Conservation (phyloP, 2,329 filamentous ascomycete genomes). For the Huntiella savannae region DNA sequence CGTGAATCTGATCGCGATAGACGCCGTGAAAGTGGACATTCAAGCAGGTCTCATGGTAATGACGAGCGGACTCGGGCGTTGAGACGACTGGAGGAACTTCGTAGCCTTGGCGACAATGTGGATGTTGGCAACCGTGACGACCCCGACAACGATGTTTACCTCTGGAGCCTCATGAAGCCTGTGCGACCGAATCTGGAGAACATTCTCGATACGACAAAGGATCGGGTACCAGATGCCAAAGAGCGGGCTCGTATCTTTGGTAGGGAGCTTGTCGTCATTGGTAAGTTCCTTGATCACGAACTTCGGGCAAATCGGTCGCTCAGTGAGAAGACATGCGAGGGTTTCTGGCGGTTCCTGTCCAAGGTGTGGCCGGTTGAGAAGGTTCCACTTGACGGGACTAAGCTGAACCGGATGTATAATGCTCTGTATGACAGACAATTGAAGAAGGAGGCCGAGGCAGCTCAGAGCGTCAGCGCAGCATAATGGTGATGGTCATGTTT, state of each 20-base stretch:
- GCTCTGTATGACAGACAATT: conserved; percentile 20
- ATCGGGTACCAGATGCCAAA: conserved; percentile 42
- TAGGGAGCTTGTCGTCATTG: conserved; percentile 39
- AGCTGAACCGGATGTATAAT: conserved; percentile 27
- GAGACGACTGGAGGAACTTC: conserved; percentile 24
- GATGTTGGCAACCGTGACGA: conserved; percentile 24
- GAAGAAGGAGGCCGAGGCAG: conserved; percentile 11
- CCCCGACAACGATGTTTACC: conserved; percentile 26
- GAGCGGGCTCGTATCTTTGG: conserved; percentile 43
- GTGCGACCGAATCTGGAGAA: conserved; percentile 40
- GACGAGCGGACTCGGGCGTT: conserved; percentile 25
- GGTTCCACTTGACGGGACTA: conserved; percentile 20
- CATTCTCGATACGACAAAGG: conserved; percentile 41
- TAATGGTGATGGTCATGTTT: not conserved
- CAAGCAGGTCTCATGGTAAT: conserved; percentile 15
- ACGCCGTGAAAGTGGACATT: conserved; percentile 26
- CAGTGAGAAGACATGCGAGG: conserved; percentile 26
- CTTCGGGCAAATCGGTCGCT: conserved; percentile 22
- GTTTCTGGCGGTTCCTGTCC: conserved; percentile 30
- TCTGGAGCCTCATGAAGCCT: conserved; percentile 34
- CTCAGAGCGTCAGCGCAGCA: not conserved
- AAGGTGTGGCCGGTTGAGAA: conserved; percentile 27
- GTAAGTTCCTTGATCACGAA: conserved; percentile 37
- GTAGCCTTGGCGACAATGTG: conserved; percentile 26
- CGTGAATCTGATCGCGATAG: conserved; percentile 16